Evolutionary conservation across 192 early-diverging fungal genomes (phyloP), one percentile per base, ranked within the genome.

Genomic region (Gryganskiella cystojenkinii): DNA sequence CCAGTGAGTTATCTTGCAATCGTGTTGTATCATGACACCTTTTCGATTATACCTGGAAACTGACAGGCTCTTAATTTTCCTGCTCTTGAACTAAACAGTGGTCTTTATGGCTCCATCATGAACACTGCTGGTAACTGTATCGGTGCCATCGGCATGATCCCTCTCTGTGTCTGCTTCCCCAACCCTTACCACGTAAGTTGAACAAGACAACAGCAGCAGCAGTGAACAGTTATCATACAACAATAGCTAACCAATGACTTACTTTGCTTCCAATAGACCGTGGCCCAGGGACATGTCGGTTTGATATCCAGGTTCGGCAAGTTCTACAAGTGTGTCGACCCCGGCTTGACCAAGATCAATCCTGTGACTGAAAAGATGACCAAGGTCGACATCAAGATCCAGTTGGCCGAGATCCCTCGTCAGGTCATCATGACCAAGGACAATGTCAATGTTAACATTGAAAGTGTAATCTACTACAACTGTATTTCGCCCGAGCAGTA

Each of bases 361-460:
- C 71, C 71, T 8, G 52, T 84, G 5, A 84, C 84, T 0, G 84
- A 86, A 61, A 31, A 58, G 15, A 37, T 86, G 42, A 33, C 31
- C 7, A 61, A 55, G 33, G 78, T 86, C 5, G 83, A 86, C 60
- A 58, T 86, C 56, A 84, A 81, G 73, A 76, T 76, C 31, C 73
- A 76, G 64, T 61, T 76, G 25, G 67, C 73, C 3, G 73, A 76
- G 15, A 89, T 95, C 35, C 84, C 87, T 25, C 44, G 67, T 17
- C 91, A 95, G 71, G 70, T 83, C 10, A 91, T 96, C 56, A 91
- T 94, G 80, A 94, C 93, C 37, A 93, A 96, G 72, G 95, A 97
- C 81, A 97, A 97, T 69, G 92, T 95, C 49, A 90, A 84, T 20
- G 87, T 95, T 37, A 67, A 67, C 7, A 95, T 97, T 62, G 95